Base-by-base conservation (phyloP, 352 stramenopile genomes). In the Globisporangium carolinianum region DNA sequence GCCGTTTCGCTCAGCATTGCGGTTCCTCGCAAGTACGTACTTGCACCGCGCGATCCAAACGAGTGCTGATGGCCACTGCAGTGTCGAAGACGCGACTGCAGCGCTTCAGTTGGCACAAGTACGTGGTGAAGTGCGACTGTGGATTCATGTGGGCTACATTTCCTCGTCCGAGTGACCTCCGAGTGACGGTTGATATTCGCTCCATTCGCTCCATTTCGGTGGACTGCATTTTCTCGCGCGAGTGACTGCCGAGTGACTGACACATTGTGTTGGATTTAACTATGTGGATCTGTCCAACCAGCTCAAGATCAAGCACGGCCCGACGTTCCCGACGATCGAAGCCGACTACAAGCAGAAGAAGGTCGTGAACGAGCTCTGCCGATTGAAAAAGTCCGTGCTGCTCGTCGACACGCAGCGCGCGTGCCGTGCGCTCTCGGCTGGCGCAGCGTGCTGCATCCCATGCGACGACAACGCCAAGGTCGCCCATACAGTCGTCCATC, bases 311-410 rank as follows among this genome's bases (percentile, higher is more conserved):
- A 88, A 87, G 58, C 69, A 77, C 41, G 83, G 83, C 0, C 81
- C 83, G 11, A 78, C 69, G 47, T 94, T 94, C 61, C 83, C 83
- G 2, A 78, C 65, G 52, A 79, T 89, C 24, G 78, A 87, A 37
- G 69, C 78, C 43, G 75, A 88, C 62, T 84, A 83, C 71, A 82
- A 78, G 38, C 72, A 88, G 57, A 89, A 87, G 63, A 92, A 90
- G 42, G 69, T 94, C 14, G 75, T 94, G 24, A 77, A 76, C 50
- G 84, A 92, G 65, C 77, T 94, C 52, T 70, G 66, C 8, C 56
- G 63, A 24, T 62, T 69, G 41, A 92, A 92, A 57, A 94, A 92
- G 57, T 90, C 84, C 24, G 79, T 79, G 15, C 60, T 94, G 35
- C 76, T 94, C 58, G 75, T 92, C 9, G 84, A 94, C 53, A 76